Evolutionary conservation across 139 green algal species (phyloP).

Genomic region (Asterochloris sp.): DNA sequence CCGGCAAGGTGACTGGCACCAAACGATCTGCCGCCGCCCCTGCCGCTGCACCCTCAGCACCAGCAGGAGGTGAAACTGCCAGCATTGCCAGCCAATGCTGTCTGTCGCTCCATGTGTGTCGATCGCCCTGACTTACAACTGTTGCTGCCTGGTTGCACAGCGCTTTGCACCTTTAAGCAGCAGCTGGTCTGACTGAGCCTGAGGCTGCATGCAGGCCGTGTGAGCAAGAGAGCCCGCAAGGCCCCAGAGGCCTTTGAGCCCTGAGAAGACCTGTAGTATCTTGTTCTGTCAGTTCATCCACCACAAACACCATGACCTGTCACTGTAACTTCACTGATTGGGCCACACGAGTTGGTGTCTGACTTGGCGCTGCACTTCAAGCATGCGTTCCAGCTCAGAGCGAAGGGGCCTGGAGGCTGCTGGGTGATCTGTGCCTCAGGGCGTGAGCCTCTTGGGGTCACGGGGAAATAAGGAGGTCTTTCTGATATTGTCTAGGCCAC

Average conservation of each 20-base stretch:
- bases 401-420: not conserved
- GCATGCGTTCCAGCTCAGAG: not conserved
- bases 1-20: too few species aligned
- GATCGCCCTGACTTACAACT: too few species aligned
- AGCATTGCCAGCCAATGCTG: too few species aligned
- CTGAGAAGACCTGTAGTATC: not conserved
- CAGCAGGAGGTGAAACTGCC: too few species aligned
- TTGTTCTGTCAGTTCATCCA: not conserved
- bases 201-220: too few species aligned
- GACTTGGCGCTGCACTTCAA: not conserved
- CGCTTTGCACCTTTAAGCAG: too few species aligned
- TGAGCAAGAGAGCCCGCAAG: too few species aligned
- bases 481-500: constrained; percentile 95
- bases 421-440: constrained; percentile 39
- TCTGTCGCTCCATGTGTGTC: too few species aligned
- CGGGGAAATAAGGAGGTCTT: constrained; percentile 97
- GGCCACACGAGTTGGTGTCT: not conserved
- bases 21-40: too few species aligned
- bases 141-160: too few species aligned
- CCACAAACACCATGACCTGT: not conserved
- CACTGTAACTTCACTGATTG: not conserved
- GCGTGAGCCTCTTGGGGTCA: constrained; percentile 91
- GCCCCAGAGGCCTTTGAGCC: not conserved
- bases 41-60: too few species aligned
- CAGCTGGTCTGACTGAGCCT: too few species aligned